Percentiles rank a stretch among this genome's conserved stretches.
phyloP scores from a whole-genome alignment of 306 rosid species.

The Cercis canadensis region DNA sequence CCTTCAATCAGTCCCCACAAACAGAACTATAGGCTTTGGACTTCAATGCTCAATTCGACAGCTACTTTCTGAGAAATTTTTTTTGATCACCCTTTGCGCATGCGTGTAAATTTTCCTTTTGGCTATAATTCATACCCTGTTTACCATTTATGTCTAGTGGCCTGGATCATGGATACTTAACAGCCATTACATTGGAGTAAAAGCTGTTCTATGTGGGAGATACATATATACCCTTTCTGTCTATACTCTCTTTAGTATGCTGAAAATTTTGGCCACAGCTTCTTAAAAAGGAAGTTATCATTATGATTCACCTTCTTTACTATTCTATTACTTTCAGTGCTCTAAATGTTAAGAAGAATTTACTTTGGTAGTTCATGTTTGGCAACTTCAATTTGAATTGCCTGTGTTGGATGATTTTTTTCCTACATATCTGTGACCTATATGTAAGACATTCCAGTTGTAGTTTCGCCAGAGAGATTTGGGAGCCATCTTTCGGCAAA shows the following conservation, averaged over 20 bases:
- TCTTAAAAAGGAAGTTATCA: not conserved
- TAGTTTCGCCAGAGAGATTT: not conserved
- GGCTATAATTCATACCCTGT: constrained; percentile 11
- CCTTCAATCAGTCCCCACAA: not conserved
- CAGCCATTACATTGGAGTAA: constrained; percentile 13
- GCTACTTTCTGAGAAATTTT: not conserved
- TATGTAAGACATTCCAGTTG: not conserved
- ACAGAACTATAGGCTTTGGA: not conserved
- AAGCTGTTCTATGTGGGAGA: constrained; percentile 18
- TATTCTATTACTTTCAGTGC: not conserved
- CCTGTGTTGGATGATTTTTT: not conserved
- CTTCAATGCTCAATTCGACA: constrained; percentile 7
- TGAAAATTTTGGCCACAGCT: constrained; percentile 10
- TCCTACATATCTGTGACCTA: not conserved
- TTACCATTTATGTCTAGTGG: not conserved
- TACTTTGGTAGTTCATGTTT: not conserved
- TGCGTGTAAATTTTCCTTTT: not conserved
- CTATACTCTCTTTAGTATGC: constrained; percentile 13
- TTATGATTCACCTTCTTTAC: not conserved
- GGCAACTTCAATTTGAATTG: not conserved
- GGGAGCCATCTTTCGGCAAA: constrained; percentile 1
- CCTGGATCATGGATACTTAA: too few relatives aligned
- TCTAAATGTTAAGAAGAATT: not conserved
- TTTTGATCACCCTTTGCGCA: not conserved
- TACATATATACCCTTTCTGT: constrained; percentile 10